Base-by-base conservation (phyloP, 495 filamentous ascomycete species). In the Xylaria curta region DNA sequence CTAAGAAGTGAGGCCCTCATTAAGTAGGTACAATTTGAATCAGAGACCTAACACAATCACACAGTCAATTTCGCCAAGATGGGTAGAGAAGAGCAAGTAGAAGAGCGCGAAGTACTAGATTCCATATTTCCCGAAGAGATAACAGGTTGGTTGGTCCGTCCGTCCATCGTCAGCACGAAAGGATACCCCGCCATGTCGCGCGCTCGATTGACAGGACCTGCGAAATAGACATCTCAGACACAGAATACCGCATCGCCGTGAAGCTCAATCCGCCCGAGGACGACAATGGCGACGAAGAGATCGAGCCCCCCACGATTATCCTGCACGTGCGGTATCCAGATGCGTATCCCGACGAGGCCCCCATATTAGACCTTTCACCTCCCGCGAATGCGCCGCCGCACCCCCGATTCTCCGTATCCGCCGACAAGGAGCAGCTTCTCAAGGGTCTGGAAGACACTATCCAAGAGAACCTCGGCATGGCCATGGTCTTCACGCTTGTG, bases 101-200 rank as follows among this genome's bases (percentile, higher is more conserved):
- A 99, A 84, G 96, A 99, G 85, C 91, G 95, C 74, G 96, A 98
- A 80, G 95, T 99, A 67, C 93, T 99, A 73, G 94, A 95, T 77
- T 97, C 94, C 67, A 99, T 99, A 75, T 99, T 97, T 77, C 95
- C 97, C 15, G 97, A 99, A 46, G 97, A 99, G 81, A 97, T 98
- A 63, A 93, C 91, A 87, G 92, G 95, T 97, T 44, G 19, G 83
- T 42, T 53, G 19, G 42, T 17, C 73, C 61, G 28, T 64, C 73
- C 47, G 6, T 12, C 49, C 53, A 5, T 31, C 53, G 5, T 31
- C 17, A 17, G 72, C 64, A 38, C 31, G 53, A 65, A 21, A 12
- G 31, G 68, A 60, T 75, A 69, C 51, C 68, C 74, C 62, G 74
- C 64, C 46, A 76, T 61, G 28, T 53, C 8, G 24, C 53, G 24